These are phyloP conservation scores for Alternaria gaisen DNA, from an alignment of 2,329 filamentous ascomycete genomes.

Conservation along the genomic window DNA sequence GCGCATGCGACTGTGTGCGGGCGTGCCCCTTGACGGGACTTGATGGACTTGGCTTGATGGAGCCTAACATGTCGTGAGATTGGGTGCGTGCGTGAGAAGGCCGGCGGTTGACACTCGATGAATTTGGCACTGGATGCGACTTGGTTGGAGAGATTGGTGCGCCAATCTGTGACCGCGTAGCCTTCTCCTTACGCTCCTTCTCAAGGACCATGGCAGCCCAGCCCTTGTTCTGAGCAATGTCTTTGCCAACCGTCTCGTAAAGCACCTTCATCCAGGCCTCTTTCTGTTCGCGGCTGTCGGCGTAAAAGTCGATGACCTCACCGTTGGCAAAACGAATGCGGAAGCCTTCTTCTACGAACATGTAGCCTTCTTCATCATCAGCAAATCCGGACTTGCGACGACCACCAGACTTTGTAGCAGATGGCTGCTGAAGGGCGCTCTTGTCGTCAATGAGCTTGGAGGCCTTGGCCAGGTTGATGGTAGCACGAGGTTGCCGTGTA, in stretches of 20 bases:
- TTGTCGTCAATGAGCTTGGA: slow-evolving; percentile 94
- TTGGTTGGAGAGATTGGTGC: slow-evolving; percentile 35
- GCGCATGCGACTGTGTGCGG: slow-evolving; percentile 44
- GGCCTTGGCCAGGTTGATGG: slow-evolving; percentile 94
- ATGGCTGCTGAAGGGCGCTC: slow-evolving; percentile 80
- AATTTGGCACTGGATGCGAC: slow-evolving; percentile 24
- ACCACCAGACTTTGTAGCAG: slow-evolving; percentile 75
- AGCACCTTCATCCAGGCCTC: slow-evolving; percentile 94
- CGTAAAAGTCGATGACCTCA: slow-evolving; percentile 98
- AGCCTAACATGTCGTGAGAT: slow-evolving; percentile 36
- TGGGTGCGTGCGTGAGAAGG: slow-evolving; percentile 41
- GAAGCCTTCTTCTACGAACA: slow-evolving; percentile 99
- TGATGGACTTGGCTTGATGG: slow-evolving; percentile 35
- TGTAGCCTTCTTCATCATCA: slow-evolving; percentile 98
- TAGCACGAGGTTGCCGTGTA: slow-evolving; percentile 92
- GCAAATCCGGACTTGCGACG: slow-evolving; percentile 94
- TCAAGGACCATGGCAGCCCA: slow-evolving; percentile 70
- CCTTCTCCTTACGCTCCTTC: slow-evolving; percentile 52
- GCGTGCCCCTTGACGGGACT: slow-evolving; percentile 46
- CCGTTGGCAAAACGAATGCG: slow-evolving; percentile 98
- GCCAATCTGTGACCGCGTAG: slow-evolving; percentile 31
- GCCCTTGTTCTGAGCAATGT: slow-evolving; percentile 59
- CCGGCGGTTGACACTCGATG: slow-evolving; percentile 20
- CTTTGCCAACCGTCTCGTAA: slow-evolving; percentile 72
- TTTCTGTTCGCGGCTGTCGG: slow-evolving; percentile 86